Base-by-base conservation (phyloP, 805 yeast genomes). In the Zygosaccharomyces lentus region DNA sequence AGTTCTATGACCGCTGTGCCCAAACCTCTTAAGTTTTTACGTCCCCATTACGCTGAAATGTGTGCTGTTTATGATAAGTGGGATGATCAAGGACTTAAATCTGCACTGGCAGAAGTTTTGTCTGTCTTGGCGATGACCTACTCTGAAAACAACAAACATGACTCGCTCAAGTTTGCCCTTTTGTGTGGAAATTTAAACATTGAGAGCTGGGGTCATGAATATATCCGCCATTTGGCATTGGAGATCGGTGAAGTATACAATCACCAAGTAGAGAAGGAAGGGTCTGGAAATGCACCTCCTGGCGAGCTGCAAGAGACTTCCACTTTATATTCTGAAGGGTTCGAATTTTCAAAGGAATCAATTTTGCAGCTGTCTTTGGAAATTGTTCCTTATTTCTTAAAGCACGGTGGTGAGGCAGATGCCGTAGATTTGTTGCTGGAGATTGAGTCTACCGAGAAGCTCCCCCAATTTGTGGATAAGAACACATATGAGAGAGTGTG, bases 1-100 rank as follows among this genome's bases (percentile, higher is more conserved):
- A 87, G 96, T 31, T 90, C 97, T 7, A 93, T 93, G 97, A 93
- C 99, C 1, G 99, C 99, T 2, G 99, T 93, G 42, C 99, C 99
- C 31, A 93, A 93, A 68, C 99, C 99, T 4, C 78, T 93, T 69
- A 95, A 93, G 72, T 93, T 93, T 64, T 75, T 93, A 53, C 81
- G 96, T 60, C 96, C 97, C 6, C 87, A 81, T 60, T 93, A 83
- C 63, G 81, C 83, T 16, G 59, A 74, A n/a, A 73, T 93, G 58
- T 78, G 79, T 27, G 75, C 72, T 45, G 68, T 86, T 32, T 85
- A 83, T 65, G 81, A 77, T 30, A 71, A 73, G 29, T 88, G 96
- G 96, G 67, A 73, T 9, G 70, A 72, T 43, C 58, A 63, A 3
- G 59, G 61, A 4, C 68, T 79, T 46, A 77, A 77, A 52, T 68